Evolutionary conservation across 2,329 filamentous ascomycete genomes (phyloP).

Genomic region (Penicillium paneum): DNA sequence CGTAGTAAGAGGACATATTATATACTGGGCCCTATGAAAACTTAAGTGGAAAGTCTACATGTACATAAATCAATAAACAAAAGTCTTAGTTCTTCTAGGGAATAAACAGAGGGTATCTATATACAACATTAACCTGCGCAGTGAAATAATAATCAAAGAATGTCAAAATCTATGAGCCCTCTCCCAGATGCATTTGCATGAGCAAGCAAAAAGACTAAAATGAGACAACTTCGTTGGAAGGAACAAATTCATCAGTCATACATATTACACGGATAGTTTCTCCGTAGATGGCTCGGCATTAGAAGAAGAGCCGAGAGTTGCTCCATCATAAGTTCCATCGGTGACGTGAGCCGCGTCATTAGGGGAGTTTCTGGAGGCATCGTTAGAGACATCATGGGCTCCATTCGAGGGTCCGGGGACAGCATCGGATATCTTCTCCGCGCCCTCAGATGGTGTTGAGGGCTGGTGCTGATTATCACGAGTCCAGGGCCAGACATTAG

Average conservation of each 20-base stretch:
- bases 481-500: conserved; percentile 28
- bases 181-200: conserved; percentile 1
- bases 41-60: background rate
- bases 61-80: background rate
- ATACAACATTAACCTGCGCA: conserved; percentile 10
- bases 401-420: background rate
- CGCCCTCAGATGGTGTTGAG: conserved; percentile 21
- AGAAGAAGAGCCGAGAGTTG: background rate
- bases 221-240: background rate
- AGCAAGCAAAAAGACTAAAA: conserved; percentile 7
- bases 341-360: background rate
- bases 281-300: background rate
- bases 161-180: conserved; percentile 1
- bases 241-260: conserved; percentile 13
- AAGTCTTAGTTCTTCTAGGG: background rate
- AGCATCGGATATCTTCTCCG: conserved; percentile 6
- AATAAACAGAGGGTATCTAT: conserved; percentile 23
- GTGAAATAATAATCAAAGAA: background rate
- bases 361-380: background rate
- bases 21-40: too few relatives aligned
- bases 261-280: conserved; percentile 2
- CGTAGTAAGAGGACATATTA: too few relatives aligned
- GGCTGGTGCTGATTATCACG: conserved; percentile 27
- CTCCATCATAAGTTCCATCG: background rate
- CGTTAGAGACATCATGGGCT: background rate